These are phyloP conservation scores for Sclerotinia borealis DNA, from an alignment of 2,329 filamentous ascomycete genomes.

Conservation along the genomic window DNA sequence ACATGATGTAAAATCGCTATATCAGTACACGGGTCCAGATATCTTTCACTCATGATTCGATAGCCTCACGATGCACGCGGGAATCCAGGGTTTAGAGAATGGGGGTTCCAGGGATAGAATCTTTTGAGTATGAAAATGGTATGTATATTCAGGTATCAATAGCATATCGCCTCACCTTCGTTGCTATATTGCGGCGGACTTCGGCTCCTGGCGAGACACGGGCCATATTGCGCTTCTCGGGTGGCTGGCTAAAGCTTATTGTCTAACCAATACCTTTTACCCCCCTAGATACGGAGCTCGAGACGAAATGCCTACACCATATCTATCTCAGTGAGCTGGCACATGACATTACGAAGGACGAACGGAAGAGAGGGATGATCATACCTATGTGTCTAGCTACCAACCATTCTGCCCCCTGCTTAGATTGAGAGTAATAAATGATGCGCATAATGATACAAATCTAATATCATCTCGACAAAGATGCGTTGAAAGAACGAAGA, in stretches of 20 bases:
- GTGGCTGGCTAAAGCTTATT: slow-evolving; percentile 10
- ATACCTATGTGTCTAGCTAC: not conserved
- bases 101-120: not conserved
- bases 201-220: slow-evolving; percentile 4
- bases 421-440: not conserved
- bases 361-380: not conserved
- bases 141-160: not conserved
- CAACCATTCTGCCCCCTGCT: not conserved
- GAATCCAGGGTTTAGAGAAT: not conserved
- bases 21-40: not conserved
- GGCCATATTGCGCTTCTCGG: slow-evolving; percentile 14
- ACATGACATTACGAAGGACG: not conserved
- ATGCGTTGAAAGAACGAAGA: not conserved
- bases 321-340: not conserved
- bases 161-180: not conserved
- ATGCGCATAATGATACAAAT: slow-evolving; percentile 1
- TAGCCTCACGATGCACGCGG: not conserved
- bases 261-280: not conserved
- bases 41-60: not conserved
- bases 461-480: not conserved
- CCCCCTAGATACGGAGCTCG: slow-evolving; percentile 16
- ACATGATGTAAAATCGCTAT: not conserved
- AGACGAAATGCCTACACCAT: slow-evolving; percentile 24
- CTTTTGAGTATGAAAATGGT: not conserved
- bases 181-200: not conserved